A percentile compares a stretch with the other conserved stretches of the same genome.
Conservation (phyloP, 2,329 filamentous ascomycete species). For the Ceratocystis alfenasii region DNA sequence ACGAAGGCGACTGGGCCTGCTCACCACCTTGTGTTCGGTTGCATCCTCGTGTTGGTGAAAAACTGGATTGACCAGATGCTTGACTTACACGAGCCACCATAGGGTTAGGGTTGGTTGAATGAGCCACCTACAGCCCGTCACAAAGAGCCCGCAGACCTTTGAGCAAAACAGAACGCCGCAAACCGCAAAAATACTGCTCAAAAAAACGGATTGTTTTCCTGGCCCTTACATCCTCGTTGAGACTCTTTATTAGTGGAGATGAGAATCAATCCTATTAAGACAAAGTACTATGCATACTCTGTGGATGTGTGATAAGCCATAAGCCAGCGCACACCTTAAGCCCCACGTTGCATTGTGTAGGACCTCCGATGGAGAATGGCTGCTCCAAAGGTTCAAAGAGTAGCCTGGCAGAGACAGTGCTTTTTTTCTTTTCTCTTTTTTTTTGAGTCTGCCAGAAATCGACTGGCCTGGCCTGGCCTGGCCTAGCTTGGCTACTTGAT, state of each 20-base stretch:
- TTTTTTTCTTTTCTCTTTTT: neutral
- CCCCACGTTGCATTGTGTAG: neutral
- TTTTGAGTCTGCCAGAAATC: neutral
- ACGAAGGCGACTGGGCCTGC: neutral
- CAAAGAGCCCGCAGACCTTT: neutral
- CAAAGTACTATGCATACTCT: slow-evolving; percentile 7
- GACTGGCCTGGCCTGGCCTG: neutral
- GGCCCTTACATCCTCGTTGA: too few relatives aligned
- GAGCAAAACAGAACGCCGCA: too few relatives aligned
- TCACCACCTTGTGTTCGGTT: neutral
- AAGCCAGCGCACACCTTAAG: neutral
- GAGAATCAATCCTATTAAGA: neutral
- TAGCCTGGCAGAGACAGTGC: neutral
- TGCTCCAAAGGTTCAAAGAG: neutral
- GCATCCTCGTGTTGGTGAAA: too few relatives aligned
- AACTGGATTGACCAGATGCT: too few relatives aligned
- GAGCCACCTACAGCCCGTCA: too few relatives aligned
- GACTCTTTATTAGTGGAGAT: too few relatives aligned
- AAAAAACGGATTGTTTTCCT: too few relatives aligned
- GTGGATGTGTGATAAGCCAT: neutral
- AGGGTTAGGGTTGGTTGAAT: neutral
- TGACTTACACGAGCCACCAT: neutral
- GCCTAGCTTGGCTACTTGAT: neutral
- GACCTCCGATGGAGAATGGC: neutral
- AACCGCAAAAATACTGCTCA: too few relatives aligned